These are phyloP conservation scores for Entophlyctis helioformis DNA, from an alignment of 192 early-diverging fungal species.

Conservation along the genomic window DNA sequence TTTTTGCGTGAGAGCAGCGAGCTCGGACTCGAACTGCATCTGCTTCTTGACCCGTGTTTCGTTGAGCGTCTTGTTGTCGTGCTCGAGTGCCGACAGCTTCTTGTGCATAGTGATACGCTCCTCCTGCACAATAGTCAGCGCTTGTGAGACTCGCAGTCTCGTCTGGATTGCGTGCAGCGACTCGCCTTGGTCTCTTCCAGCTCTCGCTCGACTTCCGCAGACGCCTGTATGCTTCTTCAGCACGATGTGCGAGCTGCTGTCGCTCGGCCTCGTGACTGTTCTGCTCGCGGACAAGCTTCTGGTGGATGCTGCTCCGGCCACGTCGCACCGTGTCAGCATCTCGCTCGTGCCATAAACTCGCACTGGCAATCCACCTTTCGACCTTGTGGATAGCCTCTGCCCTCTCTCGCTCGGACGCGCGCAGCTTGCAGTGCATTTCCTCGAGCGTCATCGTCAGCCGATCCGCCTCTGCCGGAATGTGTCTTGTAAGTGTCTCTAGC, in stretches of 20 bases:
- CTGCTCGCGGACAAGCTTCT: slow-evolving; percentile 23
- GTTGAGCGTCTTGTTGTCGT: slow-evolving; percentile 17
- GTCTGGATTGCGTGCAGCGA: background rate
- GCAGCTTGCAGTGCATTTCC: slow-evolving; percentile 22
- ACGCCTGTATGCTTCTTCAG: slow-evolving; percentile 24
- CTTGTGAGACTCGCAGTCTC: background rate
- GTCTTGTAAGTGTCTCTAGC: slow-evolving; percentile 26
- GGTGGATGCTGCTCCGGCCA: slow-evolving; percentile 16
- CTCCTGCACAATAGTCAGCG: slow-evolving; percentile 10
- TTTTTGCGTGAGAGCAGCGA: slow-evolving; percentile 5
- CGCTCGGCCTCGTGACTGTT: slow-evolving; percentile 31
- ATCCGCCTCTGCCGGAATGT: slow-evolving; percentile 32
- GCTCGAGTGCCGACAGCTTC: slow-evolving; percentile 20
- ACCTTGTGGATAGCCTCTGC: slow-evolving; percentile 15
- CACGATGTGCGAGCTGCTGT: slow-evolving; percentile 17
- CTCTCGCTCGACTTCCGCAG: slow-evolving; percentile 27
- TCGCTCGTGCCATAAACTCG: background rate
- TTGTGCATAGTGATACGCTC: slow-evolving; percentile 13
- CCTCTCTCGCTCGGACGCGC: slow-evolving; percentile 21
- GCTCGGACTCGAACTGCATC: slow-evolving; percentile 10
- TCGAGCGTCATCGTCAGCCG: slow-evolving; percentile 25
- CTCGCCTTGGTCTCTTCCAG: slow-evolving; percentile 31
- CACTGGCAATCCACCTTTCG: slow-evolving; percentile 8
- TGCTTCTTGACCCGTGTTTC: slow-evolving; percentile 6
- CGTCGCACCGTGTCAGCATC: background rate